Evolutionary conservation across 2,329 filamentous ascomycete genomes (phyloP).

Genomic region (Sporothrix protearum): DNA sequence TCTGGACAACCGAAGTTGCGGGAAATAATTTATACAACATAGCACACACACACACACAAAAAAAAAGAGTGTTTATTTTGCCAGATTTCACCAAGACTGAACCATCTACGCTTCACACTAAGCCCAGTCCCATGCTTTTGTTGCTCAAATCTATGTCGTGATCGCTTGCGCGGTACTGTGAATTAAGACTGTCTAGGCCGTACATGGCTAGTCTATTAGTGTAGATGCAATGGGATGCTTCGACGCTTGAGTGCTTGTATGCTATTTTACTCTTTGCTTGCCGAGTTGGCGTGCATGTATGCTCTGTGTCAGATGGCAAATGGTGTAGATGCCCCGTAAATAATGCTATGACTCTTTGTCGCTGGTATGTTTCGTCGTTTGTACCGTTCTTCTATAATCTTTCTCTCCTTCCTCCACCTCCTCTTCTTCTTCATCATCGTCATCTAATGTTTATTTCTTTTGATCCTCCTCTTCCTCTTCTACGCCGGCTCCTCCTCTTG

Average conservation of each 20-base stretch:
- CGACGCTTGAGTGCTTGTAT: background rate
- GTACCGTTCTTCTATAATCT: too few relatives aligned
- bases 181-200: background rate
- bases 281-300: background rate
- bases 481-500: background rate
- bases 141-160: background rate
- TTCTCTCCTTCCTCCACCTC: background rate
- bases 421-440: background rate
- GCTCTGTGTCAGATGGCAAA: constrained; percentile 2
- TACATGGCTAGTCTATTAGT: background rate
- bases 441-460: background rate
- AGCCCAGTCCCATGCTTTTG: background rate
- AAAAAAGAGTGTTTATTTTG: background rate
- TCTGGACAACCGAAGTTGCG: background rate
- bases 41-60: background rate
- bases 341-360: background rate
- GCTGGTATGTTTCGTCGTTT: too few relatives aligned
- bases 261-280: background rate
- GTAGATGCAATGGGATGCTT: background rate
- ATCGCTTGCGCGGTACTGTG: background rate
- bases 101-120: background rate
- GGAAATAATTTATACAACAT: background rate
- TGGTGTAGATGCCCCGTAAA: background rate
- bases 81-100: background rate
- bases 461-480: background rate